A percentile compares a stretch with the other conserved stretches of the same genome.
phyloP scores from a whole-genome alignment of 2,329 filamentous ascomycete species.

The Claviceps sp. region DNA sequence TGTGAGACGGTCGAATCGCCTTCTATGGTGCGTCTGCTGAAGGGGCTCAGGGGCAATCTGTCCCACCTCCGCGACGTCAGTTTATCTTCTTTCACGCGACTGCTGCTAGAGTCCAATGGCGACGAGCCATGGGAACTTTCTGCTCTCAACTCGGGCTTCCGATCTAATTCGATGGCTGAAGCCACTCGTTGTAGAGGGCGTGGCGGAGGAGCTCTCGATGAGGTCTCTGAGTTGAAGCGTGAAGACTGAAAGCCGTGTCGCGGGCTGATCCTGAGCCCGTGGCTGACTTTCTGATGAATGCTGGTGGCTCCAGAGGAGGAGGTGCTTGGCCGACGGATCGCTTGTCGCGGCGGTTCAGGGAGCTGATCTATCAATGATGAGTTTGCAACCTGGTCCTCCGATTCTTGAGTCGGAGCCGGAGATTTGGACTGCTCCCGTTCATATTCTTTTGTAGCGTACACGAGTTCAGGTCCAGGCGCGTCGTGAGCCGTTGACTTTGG shows the following conservation, averaged over 20 bases:
- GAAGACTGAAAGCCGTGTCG: constrained; percentile 11
- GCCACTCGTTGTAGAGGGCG: constrained; percentile 12
- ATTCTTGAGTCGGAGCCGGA: background rate
- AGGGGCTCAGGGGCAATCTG: constrained; percentile 14
- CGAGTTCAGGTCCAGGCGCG: background rate
- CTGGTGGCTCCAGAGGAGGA: constrained; percentile 3
- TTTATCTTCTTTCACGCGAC: constrained; percentile 4
- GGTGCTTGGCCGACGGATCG: background rate
- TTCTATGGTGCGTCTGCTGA: constrained; percentile 15
- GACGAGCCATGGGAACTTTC: constrained; percentile 14
- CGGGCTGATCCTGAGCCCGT: background rate
- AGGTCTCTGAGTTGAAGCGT: constrained; percentile 12
- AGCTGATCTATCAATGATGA: constrained; percentile 5
- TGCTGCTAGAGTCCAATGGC: constrained; percentile 4
- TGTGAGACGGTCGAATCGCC: constrained; percentile 22
- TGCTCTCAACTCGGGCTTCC: constrained; percentile 4
- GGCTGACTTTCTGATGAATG: background rate
- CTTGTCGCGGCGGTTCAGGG: constrained; percentile 1
- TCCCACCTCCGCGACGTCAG: constrained; percentile 6
- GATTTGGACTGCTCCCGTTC: constrained; percentile 7
- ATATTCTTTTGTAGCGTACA: background rate
- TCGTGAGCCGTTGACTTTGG: background rate
- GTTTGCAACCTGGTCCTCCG: background rate
- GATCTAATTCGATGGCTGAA: constrained; percentile 11
- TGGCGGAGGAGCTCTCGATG: constrained; percentile 10